Base-by-base conservation (phyloP, 345 rosid species). In the Dipteronia dyeriana region DNA sequence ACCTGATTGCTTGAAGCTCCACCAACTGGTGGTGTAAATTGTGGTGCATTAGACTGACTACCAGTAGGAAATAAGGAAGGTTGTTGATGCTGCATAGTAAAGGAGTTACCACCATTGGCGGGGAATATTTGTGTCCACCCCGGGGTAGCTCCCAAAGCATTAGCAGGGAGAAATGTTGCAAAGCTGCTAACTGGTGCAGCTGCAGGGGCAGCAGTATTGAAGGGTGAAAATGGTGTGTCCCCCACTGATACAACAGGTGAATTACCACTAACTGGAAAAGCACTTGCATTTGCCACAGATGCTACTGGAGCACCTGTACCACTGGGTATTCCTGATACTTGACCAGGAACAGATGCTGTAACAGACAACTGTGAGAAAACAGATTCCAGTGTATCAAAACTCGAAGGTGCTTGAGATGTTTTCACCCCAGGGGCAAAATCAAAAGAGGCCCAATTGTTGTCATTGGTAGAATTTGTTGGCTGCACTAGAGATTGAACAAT, bases 381-480 rank as follows among this genome's bases (percentile, higher is more conserved):
- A 78, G 97, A 91, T 78, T 92, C 97, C 76, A 96, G 70, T 57
- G 91, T 82, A 85, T 82, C 89, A 69, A 85, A 80, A 76, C 59
- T 88, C 77, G 87, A 78, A 77, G 88, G 80, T 77, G 92, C 66
- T 73, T 87, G 95, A 62, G 95, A 80, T 75, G 73, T 89, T 80
- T 77, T 88, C 72, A 78, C 75, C 19, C 79, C 84, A 6, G 89
- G 85, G 29, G 85, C 71, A 70, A 77, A 78, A 75, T 92, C 94
- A 86, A 92, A 92, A 81, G 94, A 90, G 14, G 94, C 97, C 94
- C 97, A 92, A 68, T 90, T 89, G 64, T 87, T 88, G 64, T 90
- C 86, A 84, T 74, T 87, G 66, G 79, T 53, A 51, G 87, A 75
- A 80, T 69, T 84, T 23, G 76, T 39, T 39, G 91, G 79, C 74